Percentiles rank a stretch among this genome's conserved stretches.
Conservation (phyloP, 345 rosid species). For the thale cress (Arabidopsis thaliana) region DNA sequence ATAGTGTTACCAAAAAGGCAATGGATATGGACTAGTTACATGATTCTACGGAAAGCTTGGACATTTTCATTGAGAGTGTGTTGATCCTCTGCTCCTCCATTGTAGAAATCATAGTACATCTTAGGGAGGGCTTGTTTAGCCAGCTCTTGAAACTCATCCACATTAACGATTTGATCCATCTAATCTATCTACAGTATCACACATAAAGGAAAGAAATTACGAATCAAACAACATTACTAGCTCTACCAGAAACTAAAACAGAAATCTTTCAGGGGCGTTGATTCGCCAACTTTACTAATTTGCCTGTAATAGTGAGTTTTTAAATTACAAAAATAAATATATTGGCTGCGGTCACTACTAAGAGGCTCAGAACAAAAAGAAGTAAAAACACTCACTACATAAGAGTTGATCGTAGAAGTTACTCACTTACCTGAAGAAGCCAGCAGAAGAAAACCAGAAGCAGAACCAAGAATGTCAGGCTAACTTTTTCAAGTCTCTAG, state of each 20-base stretch:
- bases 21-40: constrained; percentile 40
- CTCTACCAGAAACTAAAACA: background rate
- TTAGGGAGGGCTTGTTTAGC: constrained; percentile 78
- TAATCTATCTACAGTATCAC: background rate
- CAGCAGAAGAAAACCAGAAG: background rate
- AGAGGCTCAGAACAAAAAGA: background rate
- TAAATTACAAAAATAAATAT: background rate
- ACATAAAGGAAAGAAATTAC: constrained; percentile 1
- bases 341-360: background rate
- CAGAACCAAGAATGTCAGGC: background rate
- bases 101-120: constrained; percentile 73
- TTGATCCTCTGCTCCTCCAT: constrained; percentile 82
- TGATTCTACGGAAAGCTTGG: constrained; percentile 68
- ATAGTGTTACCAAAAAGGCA: background rate
- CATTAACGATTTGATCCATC: constrained; percentile 73
- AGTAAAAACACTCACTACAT: background rate
- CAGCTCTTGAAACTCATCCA: constrained; percentile 74
- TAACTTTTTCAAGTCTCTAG: background rate
- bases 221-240: constrained; percentile 1
- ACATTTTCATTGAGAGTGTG: constrained; percentile 65
- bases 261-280: background rate
- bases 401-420: background rate
- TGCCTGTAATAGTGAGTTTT: background rate
- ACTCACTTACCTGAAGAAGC: constrained; percentile 9
- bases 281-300: background rate